phyloP scores from a whole-genome alignment of 2,329 filamentous ascomycete species.

The Dactylonectria estremocensis region DNA sequence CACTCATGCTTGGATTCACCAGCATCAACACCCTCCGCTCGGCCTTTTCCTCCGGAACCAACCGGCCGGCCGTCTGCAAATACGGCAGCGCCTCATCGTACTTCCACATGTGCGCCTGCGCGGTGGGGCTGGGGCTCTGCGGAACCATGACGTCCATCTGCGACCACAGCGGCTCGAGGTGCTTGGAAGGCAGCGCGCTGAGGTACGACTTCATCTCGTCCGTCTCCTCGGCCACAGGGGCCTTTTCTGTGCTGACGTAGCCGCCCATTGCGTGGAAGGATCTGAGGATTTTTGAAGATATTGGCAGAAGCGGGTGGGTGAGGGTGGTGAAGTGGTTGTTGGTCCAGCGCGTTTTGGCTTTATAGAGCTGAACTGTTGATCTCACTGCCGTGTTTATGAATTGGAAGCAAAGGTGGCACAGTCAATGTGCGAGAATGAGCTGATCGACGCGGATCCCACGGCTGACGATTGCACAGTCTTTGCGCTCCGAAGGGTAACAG shows the following conservation, averaged over 20 bases:
- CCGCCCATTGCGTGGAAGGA: slow-evolving; percentile 29
- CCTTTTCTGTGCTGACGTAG: slow-evolving; percentile 20
- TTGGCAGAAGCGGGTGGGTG: not conserved
- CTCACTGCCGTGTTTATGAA: not conserved
- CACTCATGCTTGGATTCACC: slow-evolving; percentile 65
- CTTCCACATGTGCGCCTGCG: slow-evolving; percentile 58
- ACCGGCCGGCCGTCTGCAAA: slow-evolving; percentile 52
- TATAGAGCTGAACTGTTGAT: not conserved
- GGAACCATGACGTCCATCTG: slow-evolving; percentile 65
- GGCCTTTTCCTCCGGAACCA: slow-evolving; percentile 58
- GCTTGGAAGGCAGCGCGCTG: slow-evolving; percentile 47
- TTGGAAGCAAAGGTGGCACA: not conserved
- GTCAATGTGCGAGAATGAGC: not conserved
- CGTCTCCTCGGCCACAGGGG: slow-evolving; percentile 25
- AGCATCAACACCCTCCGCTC: slow-evolving; percentile 61
- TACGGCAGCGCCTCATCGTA: slow-evolving; percentile 55
- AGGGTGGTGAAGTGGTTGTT: not conserved
- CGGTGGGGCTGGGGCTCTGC: slow-evolving; percentile 60
- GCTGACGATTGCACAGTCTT: not conserved
- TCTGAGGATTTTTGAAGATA: not conserved
- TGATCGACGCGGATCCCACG: not conserved
- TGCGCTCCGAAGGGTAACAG: not conserved
- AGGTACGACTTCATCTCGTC: slow-evolving; percentile 51
- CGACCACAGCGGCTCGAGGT: slow-evolving; percentile 63
- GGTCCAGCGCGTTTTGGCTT: not conserved